Base-by-base conservation (phyloP, 2,329 filamentous ascomycete species). In the Ilyonectria robusta region DNA sequence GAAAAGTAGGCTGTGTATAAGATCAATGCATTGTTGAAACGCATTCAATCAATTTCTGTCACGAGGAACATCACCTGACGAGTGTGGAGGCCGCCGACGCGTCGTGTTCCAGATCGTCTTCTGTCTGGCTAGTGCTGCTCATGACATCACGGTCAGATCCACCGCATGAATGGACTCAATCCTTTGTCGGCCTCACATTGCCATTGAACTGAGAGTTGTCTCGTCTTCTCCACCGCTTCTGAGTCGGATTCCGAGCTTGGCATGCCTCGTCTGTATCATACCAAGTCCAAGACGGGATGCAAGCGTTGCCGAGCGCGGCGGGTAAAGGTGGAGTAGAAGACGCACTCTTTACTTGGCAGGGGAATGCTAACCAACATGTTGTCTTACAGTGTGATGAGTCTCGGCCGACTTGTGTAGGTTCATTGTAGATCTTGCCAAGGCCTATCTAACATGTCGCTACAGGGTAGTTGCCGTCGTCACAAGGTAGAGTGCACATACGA, bases 221-320 rank as follows among this genome's bases (percentile, higher is more conserved):
- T 47, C 44, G 31, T 23, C 4, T 47, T 26, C 8, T 6, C 5
- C 21, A 29, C 42, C 13, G 40, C 21, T 50, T 40, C 29, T 42
- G 31, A 11, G 31, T 33, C 9, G 31, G 31, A 33, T 33, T 33
- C 31, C 31, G 42, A 42, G 51, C 29, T 9, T 11, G 29, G 46
- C 37, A 75, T 75, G 72, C 74, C 75, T 29, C 70, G 72, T 17
- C 62, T 76, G 40, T 76, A 76, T 61, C 72, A 77, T 62, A 75
- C 68, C 26, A 77, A 81, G 60, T 77, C 75, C n/a, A 76, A 66
- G 64, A 76, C 69, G n/a, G 74, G 75, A n/a, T 77, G 74, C 65
- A 62, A 59, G n/a, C 66, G 72, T 17, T 76, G 74, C 58, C 70
- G 73, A 31, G 67, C 69, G n/a, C 69, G 75, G 29, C 74, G 73